Conservation (phyloP, 78 protist genomes). For the Speleostelium caveatum region DNA sequence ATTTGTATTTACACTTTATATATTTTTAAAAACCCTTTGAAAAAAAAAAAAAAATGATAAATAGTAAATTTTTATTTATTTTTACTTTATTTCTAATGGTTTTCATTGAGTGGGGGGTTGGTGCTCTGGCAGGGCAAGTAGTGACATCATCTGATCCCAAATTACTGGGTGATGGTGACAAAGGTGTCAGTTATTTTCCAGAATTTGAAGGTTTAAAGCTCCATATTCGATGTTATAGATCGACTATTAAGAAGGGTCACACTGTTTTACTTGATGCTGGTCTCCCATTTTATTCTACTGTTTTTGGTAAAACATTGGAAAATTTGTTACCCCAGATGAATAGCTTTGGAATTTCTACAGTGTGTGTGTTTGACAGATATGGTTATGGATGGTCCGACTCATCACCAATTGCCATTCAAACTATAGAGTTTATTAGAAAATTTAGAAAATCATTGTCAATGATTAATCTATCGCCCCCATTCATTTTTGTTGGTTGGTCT, state of each 20-base stretch:
- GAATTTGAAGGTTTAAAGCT: constrained; percentile 16
- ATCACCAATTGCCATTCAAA: neutral
- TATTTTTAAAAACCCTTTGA: no score
- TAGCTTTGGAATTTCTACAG: neutral
- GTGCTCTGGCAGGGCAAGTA: no score
- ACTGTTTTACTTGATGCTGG: constrained; percentile 23
- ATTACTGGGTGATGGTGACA: neutral
- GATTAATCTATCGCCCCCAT: neutral
- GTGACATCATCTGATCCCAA: neutral
- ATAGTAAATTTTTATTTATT: neutral
- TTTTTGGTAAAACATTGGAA: neutral
- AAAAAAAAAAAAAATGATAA: neutral
- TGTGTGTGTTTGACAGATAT: constrained; percentile 38
- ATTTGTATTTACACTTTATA: no score
- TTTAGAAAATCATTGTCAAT: neutral
- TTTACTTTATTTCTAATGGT: neutral
- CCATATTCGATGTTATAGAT: constrained; percentile 51
- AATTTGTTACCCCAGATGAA: neutral
- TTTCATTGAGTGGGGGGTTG: no score
- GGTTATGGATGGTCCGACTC: constrained; percentile 47
- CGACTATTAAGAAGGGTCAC: constrained; percentile 3
- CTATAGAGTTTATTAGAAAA: neutral
- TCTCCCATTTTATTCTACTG: constrained; percentile 22
- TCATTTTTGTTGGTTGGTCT: constrained; percentile 22
- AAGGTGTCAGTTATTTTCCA: constrained; percentile 31